Base-by-base conservation (phyloP, 202 grass and related monocot species). In the Saccharum hybrid region DNA sequence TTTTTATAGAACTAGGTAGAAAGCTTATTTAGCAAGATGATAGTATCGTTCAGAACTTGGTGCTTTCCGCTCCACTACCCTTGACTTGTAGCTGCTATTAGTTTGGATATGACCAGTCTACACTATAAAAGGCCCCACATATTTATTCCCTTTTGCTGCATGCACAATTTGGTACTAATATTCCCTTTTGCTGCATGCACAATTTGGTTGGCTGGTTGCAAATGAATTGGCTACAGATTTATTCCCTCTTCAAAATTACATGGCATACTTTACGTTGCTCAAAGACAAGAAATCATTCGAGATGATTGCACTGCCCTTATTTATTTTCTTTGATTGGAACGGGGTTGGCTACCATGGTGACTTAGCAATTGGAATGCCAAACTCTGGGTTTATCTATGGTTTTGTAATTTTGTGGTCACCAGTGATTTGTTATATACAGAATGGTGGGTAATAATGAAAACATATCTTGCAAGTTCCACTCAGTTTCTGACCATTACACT, bases 21-120 rank as follows among this genome's bases (percentile, higher is more conserved):
- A 21, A 62, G 54, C 16, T 36, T 68, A 77, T 42, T 61, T 69
- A 76, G 22, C 64, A 33, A 23, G 67, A 42, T 42, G 12, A 57
- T 34, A 49, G 33, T 40, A 21, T 39, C 18, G 38, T 57, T 71
- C 6, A 62, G 57, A 33, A 37, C 3, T 65, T 43, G 8, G 2
- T 23, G 4, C 3, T 22, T 18, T 49, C 6, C 33, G 23, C 19
- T 34, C 14, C 39, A 21, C 9, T n/a, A 71, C 4, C n/a, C 43
- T 77, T 48, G 31, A 33, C 31, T 33, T 33, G 28, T 71, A 72
- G 34, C 13, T 36, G 6, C 12, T 18, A 19, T 66, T 18, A 64
- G 28, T 62, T 69, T 45, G 48, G 48, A 81, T 39, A 80, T 19
- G 10, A 15, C 39, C 1, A 8, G 52, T 1, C 12, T 57, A 59